A percentile compares a stretch with the other conserved stretches of the same genome.
phyloP scores from a whole-genome alignment of 768 basidiomycete species.

The Boletus tylopilopsis region DNA sequence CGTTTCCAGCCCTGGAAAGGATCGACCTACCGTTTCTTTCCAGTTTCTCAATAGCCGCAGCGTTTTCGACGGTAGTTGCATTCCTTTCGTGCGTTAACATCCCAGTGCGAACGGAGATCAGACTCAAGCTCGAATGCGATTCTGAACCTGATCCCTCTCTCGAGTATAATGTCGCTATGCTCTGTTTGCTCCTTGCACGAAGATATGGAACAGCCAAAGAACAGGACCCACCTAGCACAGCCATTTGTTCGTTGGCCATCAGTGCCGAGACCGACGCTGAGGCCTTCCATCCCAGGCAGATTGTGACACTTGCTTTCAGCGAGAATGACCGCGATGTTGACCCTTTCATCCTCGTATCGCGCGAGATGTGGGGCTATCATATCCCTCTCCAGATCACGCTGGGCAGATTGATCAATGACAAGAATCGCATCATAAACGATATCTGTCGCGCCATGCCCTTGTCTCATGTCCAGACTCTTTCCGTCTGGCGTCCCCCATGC shows the following conservation, averaged over 20 bases:
- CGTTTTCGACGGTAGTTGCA: too few relatives aligned
- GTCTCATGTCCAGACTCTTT: neutral
- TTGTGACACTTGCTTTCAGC: neutral
- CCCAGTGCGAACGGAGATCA: too few relatives aligned
- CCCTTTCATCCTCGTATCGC: too few relatives aligned
- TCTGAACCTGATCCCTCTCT: too few relatives aligned
- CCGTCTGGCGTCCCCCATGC: neutral
- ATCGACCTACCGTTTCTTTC: too few relatives aligned
- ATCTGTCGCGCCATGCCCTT: neutral
- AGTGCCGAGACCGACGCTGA: too few relatives aligned
- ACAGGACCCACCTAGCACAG: neutral
- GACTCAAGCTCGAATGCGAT: too few relatives aligned
- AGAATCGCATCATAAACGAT: neutral
- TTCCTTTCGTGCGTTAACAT: too few relatives aligned
- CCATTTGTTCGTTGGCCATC: neutral
- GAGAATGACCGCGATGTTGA: neutral
- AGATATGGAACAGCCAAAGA: too few relatives aligned
- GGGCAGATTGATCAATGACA: neutral
- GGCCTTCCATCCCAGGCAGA: rapidly evolving
- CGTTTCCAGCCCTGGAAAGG: too few relatives aligned
- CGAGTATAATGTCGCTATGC: neutral
- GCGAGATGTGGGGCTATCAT: neutral
- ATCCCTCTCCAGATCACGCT: neutral
- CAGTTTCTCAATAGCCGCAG: too few relatives aligned
- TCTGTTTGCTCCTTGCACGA: neutral